Conservation (phyloP, 108 stramenopile species). For the Fragilariopsis cylindrus region DNA sequence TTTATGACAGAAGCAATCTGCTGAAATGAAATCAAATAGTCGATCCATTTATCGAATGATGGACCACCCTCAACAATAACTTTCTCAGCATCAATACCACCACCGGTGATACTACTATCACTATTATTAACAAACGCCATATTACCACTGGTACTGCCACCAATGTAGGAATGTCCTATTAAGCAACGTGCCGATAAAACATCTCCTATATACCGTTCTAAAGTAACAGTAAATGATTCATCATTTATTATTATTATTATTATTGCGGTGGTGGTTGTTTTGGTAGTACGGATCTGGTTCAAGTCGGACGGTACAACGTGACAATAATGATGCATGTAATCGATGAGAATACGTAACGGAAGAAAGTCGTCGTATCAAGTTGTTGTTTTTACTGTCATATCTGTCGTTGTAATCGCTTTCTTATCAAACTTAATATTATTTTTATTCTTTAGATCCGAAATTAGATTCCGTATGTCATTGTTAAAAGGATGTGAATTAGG, state of each 20-base stretch:
- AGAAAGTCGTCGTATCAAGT: neutral
- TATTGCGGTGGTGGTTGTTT: neutral
- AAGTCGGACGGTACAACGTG: constrained; percentile 1
- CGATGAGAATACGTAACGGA: constrained; percentile 24
- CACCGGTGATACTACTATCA: too few relatives aligned
- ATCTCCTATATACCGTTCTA: constrained; percentile 45
- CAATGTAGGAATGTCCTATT: constrained; percentile 28
- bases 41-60: constrained; percentile 11
- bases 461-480: constrained; percentile 17
- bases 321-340: constrained; percentile 15
- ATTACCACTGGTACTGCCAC: neutral
- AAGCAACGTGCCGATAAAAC: constrained; percentile 35
- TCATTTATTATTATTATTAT: neutral
- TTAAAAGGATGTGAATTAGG: constrained; percentile 28
- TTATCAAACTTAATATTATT: neutral
- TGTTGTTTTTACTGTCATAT: neutral
- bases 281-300: constrained; percentile 1
- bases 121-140: too few relatives aligned
- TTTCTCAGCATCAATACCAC: neutral
- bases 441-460: constrained; percentile 12
- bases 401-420: neutral
- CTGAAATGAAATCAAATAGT: neutral
- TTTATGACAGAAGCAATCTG: neutral
- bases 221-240: constrained; percentile 16
- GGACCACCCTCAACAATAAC: constrained; percentile 35